phyloP scores from a whole-genome alignment of 1,284 basidiomycete species.

The Puccinia horiana region DNA sequence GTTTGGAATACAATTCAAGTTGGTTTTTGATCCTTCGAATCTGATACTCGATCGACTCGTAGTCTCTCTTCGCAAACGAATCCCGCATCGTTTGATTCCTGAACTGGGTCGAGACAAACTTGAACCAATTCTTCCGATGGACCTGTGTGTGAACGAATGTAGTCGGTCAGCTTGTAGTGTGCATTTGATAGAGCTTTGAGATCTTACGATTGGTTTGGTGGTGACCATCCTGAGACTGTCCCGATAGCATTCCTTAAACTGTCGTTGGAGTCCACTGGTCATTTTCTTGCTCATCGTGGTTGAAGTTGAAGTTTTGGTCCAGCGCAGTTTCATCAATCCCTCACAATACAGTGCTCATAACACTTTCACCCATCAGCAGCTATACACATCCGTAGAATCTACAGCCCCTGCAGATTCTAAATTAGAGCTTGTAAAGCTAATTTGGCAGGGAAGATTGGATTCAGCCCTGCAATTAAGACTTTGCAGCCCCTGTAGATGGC shows the following conservation, averaged over 20 bases:
- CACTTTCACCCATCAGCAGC: no score
- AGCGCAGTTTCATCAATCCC: no score
- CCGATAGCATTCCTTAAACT: constrained; percentile 14
- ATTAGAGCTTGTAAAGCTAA: no score
- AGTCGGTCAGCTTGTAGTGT: neutral
- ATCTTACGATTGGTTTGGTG: constrained; percentile 8
- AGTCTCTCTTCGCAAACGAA: neutral
- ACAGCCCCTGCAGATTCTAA: no score
- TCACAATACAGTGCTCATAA: no score
- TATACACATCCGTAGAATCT: no score
- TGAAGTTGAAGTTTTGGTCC: neutral
- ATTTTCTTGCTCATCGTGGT: neutral
- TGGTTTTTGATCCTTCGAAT: constrained; percentile 12
- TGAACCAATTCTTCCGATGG: constrained; percentile 25
- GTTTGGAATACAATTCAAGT: constrained; percentile 20
- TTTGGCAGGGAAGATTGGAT: no score
- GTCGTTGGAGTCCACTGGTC: constrained; percentile 21
- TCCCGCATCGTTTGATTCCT: neutral
- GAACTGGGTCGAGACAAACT: constrained; percentile 24
- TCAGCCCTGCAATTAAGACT: no score
- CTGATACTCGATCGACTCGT: constrained; percentile 20
- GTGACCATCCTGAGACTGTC: constrained; percentile 21
- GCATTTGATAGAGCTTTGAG: neutral
- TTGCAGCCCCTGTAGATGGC: no score
- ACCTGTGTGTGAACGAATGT: neutral